Evolutionary conservation across 2,329 filamentous ascomycete species (phyloP).

Genomic region (Colletotrichum incanum): DNA sequence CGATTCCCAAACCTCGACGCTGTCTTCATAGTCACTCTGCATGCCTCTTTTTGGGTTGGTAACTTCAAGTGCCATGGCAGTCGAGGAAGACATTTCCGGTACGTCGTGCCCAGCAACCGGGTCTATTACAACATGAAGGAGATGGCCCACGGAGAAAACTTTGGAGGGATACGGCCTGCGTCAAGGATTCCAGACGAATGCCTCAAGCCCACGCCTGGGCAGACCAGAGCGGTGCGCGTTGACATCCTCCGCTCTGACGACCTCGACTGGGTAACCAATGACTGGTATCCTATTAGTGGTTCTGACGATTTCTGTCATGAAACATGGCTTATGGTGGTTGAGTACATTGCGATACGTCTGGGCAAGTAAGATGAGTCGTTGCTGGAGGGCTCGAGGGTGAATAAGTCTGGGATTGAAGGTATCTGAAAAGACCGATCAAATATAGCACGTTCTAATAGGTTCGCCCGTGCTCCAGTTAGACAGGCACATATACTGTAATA

Average conservation of each 20-base stretch:
- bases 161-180: neutral
- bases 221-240: neutral
- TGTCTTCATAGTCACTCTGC: conserved; percentile 6
- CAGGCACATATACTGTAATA: neutral
- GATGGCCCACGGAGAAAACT: neutral
- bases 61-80: conserved; percentile 7
- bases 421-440: neutral
- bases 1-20: conserved; percentile 10
- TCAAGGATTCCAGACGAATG: neutral
- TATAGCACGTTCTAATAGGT: too few species aligned
- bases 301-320: neutral
- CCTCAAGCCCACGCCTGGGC: neutral
- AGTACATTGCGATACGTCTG: conserved; percentile 1
- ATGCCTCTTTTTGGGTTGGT: neutral
- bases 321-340: neutral
- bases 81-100: neutral
- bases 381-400: neutral
- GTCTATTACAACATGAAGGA: neutral
- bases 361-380: neutral
- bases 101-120: neutral
- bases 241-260: neutral
- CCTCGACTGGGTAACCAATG: conserved; percentile 1
- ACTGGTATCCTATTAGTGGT: neutral
- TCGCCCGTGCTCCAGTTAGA: neutral
- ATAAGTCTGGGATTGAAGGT: neutral